These are phyloP conservation scores for Verticillium alfalfae DNA, from an alignment of 2,329 filamentous ascomycete species.

Conservation along the genomic window DNA sequence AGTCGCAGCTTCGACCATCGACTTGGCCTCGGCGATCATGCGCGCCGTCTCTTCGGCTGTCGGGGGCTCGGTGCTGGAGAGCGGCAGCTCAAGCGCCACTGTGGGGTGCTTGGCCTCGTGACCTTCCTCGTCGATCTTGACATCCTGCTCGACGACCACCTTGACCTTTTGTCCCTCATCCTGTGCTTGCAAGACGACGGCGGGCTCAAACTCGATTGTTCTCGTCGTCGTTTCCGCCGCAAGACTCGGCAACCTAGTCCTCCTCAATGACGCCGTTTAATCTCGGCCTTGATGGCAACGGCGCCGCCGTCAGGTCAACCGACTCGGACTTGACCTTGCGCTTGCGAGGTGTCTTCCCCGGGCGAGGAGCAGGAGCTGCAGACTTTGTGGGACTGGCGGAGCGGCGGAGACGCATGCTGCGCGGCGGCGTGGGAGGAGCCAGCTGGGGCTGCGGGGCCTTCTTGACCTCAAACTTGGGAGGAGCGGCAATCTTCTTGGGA, in stretches of 20 bases:
- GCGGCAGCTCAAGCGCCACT: conserved; percentile 70
- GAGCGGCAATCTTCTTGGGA: conserved; percentile 71
- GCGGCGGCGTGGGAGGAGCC: conserved; percentile 43
- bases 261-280: conserved; percentile 21
- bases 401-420: conserved; percentile 45
- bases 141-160: conserved; percentile 63
- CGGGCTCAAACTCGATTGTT: conserved; percentile 43
- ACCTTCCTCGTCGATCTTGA: conserved; percentile 47
- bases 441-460: conserved; percentile 31
- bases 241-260: conserved; percentile 18
- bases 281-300: conserved; percentile 16
- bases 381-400: conserved; percentile 54
- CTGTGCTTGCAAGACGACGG: conserved; percentile 41
- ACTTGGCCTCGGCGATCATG: conserved; percentile 81
- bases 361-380: conserved; percentile 16
- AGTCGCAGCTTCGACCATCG: conserved; percentile 72
- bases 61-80: conserved; percentile 55
- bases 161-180: conserved; percentile 58
- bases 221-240: conserved; percentile 28
- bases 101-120: conserved; percentile 66
- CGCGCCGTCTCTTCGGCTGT: conserved; percentile 71
- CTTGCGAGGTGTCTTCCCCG: conserved; percentile 44
- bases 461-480: conserved; percentile 69
- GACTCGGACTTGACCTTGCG: conserved; percentile 39
- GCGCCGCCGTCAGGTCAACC: conserved; percentile 25